Base-by-base conservation (phyloP, 1,284 basidiomycete genomes). In the Trametes polyzona region DNA sequence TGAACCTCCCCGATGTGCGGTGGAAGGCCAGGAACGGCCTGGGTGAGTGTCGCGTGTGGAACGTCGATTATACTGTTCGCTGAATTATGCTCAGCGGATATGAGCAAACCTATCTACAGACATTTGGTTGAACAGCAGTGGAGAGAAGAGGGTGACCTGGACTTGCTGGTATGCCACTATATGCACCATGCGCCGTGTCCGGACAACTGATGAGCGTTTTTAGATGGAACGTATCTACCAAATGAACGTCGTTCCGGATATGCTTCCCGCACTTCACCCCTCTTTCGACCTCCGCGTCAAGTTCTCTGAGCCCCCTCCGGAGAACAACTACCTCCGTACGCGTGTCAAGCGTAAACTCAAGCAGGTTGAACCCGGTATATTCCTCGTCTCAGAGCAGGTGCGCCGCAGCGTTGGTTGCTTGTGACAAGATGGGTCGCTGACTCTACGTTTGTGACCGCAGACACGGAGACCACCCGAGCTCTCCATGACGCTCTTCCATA, bases 141-240 rank as follows among this genome's bases (percentile, higher is more conserved):
- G 96, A 81, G 91, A 48, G 86, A 87, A 55, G 84, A 92, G 33
- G 95, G 96, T 6, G 80, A 82, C 37, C 77, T 97, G 44, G 94
- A 96, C 69, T 77, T 94, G 40, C 76, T 97, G 71, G 92, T 93
- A 58, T 14, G 1, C n/a, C 1, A 10, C 47, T 32, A 26, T n/a
- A 26, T 16, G n/a, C 44, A 2, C 11, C 14, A 11, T 3, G 10
- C 23, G 14, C 9, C n/a, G n/a, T n/a, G 24, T 21, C 11, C 17
- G 37, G 4, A 49, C 7, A 29, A 19, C 9, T 39, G 12, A 35
- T 27, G 5, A 17, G 6, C 0, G 11, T 2, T 11, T 9, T 8
- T 12, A 95, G 87, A 97, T 97, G 92, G 92, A 98, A 72, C 88
- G 95, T 65, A 73, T 96, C 43, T 80, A 91, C 67, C 89, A 95